Conservation (phyloP, 306 rosid species). For the Aeschynomene evenia region DNA sequence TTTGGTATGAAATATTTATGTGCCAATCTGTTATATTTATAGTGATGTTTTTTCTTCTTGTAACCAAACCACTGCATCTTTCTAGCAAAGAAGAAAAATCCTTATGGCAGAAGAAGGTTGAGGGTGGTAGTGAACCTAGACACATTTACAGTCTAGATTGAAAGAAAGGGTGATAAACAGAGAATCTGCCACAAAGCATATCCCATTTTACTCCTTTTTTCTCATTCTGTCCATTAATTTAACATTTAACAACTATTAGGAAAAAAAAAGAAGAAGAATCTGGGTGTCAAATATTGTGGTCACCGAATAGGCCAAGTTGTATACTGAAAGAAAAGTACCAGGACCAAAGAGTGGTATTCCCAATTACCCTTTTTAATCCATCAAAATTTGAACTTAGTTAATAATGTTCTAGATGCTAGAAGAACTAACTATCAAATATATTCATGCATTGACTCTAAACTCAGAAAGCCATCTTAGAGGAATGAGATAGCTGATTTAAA, state of each 20-base stretch:
- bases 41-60: background rate
- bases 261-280: too few relatives aligned
- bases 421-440: background rate
- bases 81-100: background rate
- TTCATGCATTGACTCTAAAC: background rate
- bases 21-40: constrained; percentile 1
- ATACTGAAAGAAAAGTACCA: too few relatives aligned
- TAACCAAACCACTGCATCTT: background rate
- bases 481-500: background rate
- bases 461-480: background rate
- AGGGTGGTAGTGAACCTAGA: constrained; percentile 5
- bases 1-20: background rate
- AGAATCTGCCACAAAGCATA: constrained; percentile 3
- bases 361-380: background rate
- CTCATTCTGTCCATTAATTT: background rate
- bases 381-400: background rate
- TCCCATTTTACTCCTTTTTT: background rate
- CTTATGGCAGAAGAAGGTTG: background rate
- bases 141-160: background rate
- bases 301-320: background rate
- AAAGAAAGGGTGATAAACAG: background rate
- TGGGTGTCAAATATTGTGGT: background rate
- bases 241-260: too few relatives aligned
- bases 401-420: background rate
- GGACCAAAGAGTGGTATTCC: too few relatives aligned